Base-by-base conservation (phyloP, 371 early-diverging fungal genomes). In the Funneliformis caledonium region DNA sequence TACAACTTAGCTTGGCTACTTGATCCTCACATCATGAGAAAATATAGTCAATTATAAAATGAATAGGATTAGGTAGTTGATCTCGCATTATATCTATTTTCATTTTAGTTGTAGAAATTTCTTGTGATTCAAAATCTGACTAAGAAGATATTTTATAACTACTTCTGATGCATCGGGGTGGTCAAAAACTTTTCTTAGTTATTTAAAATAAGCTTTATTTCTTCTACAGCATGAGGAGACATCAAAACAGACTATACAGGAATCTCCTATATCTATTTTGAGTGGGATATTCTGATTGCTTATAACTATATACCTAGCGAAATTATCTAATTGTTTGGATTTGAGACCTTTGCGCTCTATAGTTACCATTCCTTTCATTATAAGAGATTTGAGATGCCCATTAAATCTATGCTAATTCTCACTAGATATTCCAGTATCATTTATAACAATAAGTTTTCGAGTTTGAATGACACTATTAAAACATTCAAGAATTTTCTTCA, bases 161-260 rank as follows among this genome's bases (percentile, higher is more conserved):
- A 74, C 33, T 26, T 26, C 60, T 56, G 74, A 56, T 33, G 74
- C 74, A 10, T 74, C 74, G 4, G 74, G 74, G 56, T 74, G 59
- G 19, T 74, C 74, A 56, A 74, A 33, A 33, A 74, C 33, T 74
- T 74, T 52, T 14, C 56, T 56, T 26, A 74, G 56, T 1, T 2
- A 14, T 0, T 74, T 52, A 37, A 74, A 74, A 74, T 74, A 74
- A 56, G 74, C 31, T 50, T 33, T 74, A 52, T 74, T 74, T 11
- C 56, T 52, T 59, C 60, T 74, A 74, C 74, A 74, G 60, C 74
- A 7, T 26, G 74, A 22, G 1, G 74, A 74, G 12, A 74, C 56
- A 59, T 73, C 74, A 73, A 73, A 73, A 73, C 74, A 73, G 22
- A 73, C 74, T 52, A 73, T 73, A 73, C 74, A 52, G 0, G 56